phyloP scores from a whole-genome alignment of 2,329 filamentous ascomycete species.

The Arachnomyces sp. region DNA sequence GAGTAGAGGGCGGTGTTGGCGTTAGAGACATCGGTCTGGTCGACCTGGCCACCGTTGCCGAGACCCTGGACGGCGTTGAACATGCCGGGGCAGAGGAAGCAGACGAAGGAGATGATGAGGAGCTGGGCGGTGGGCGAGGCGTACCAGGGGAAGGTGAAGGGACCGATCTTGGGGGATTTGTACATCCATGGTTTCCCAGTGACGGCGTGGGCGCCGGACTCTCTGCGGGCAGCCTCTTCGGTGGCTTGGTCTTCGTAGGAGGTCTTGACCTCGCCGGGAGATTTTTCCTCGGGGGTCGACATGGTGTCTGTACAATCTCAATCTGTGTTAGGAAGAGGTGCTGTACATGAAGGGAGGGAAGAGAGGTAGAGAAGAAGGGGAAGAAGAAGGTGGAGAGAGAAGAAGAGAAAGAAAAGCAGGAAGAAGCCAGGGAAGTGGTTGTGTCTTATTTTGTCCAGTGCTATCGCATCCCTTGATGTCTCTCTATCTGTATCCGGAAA shows the following conservation, averaged over 20 bases:
- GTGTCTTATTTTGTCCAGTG: too few relatives aligned
- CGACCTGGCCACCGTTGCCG: conserved; percentile 56
- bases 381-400: conserved; percentile 1
- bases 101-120: conserved; percentile 62
- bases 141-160: conserved; percentile 55
- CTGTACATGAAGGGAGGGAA: not conserved
- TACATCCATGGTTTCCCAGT: conserved; percentile 56
- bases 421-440: too few relatives aligned
- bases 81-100: conserved; percentile 67
- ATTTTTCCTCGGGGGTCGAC: conserved; percentile 6
- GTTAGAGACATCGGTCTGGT: conserved; percentile 54
- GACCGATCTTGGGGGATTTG: conserved; percentile 50
- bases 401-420: not conserved
- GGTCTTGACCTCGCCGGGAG: not conserved
- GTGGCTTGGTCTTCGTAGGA: not conserved
- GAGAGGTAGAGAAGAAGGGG: not conserved
- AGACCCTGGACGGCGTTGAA: conserved; percentile 61
- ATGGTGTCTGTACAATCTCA: conserved; percentile 7
- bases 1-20: conserved; percentile 66
- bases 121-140: conserved; percentile 68
- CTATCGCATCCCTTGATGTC: too few relatives aligned
- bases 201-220: conserved; percentile 18
- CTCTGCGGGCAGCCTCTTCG: conserved; percentile 26
- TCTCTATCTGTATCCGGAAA: too few relatives aligned
- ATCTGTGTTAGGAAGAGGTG: not conserved